Percentiles rank a stretch among this genome's conserved stretches.
These are phyloP conservation scores for Bretschneidera sinensis DNA, from an alignment of 345 rosid species.

Conservation along the genomic window DNA sequence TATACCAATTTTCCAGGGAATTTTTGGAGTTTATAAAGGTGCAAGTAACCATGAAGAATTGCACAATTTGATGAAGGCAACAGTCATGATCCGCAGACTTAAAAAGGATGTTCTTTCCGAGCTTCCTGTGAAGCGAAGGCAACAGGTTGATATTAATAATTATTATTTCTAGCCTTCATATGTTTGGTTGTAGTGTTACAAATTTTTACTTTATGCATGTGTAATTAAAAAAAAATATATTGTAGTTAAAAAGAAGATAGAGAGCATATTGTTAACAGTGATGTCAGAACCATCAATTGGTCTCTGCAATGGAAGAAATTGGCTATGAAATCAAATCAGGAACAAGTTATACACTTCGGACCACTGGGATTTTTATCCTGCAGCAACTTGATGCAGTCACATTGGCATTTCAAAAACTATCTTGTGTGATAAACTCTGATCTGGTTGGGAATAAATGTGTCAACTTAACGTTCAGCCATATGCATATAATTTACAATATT, in stretches of 20 bases:
- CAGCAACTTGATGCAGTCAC: too few relatives aligned
- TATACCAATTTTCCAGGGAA: conserved; percentile 44
- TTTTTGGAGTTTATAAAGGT: conserved; percentile 86
- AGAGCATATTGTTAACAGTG: neutral
- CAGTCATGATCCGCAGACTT: conserved; percentile 90
- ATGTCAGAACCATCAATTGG: neutral
- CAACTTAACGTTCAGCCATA: too few relatives aligned
- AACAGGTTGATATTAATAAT: conserved; percentile 49
- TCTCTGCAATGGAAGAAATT: too few relatives aligned
- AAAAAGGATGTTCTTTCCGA: conserved; percentile 86
- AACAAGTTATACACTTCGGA: too few relatives aligned
- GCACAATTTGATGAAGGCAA: conserved; percentile 95
- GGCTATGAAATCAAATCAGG: too few relatives aligned
- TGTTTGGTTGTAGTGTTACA: neutral
- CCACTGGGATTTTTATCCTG: too few relatives aligned
- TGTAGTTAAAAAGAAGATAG: neutral
- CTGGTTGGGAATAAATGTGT: too few relatives aligned
- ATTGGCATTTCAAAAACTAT: too few relatives aligned
- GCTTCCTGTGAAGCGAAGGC: conserved; percentile 90
- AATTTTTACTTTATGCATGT: neutral
- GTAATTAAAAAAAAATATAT: conserved; percentile 8
- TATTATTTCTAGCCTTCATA: neutral
- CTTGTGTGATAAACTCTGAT: too few relatives aligned
- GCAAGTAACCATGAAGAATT: conserved; percentile 96
- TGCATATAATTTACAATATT: too few relatives aligned